Conservation (phyloP, 2,329 filamentous ascomycete genomes). For the Sphaerostilbella broomeana region DNA sequence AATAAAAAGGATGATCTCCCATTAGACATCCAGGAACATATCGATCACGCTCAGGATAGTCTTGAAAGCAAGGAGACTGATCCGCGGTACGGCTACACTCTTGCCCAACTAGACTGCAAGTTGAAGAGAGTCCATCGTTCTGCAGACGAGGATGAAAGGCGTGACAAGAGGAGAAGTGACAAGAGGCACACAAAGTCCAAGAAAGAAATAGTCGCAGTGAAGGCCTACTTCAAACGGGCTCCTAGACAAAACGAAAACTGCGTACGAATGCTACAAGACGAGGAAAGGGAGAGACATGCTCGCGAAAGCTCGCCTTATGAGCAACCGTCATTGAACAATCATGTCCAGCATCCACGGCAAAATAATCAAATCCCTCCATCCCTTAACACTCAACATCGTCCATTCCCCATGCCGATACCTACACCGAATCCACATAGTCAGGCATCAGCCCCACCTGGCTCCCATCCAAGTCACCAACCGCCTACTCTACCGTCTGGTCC, state of each 20-base stretch:
- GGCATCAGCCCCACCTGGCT: too few species aligned
- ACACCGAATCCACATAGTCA: background rate
- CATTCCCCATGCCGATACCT: background rate
- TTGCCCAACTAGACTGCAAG: slow-evolving; percentile 40
- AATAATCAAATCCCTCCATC: background rate
- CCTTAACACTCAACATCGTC: background rate
- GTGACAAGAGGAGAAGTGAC: slow-evolving; percentile 16
- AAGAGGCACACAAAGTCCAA: slow-evolving; percentile 21
- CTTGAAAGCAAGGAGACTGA: slow-evolving; percentile 32
- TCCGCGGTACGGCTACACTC: slow-evolving; percentile 31
- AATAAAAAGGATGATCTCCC: slow-evolving; percentile 35
- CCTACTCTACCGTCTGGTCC: background rate
- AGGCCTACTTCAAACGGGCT: slow-evolving; percentile 39
- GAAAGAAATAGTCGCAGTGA: slow-evolving; percentile 34
- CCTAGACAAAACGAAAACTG: slow-evolving; percentile 29
- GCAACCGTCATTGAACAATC: background rate
- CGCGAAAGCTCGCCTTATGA: background rate
- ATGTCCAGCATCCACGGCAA: background rate
- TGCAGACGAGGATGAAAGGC: slow-evolving; percentile 13
- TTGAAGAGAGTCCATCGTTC: slow-evolving; percentile 21
- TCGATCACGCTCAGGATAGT: slow-evolving; percentile 32
- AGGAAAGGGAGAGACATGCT: slow-evolving; percentile 9
- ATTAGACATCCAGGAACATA: slow-evolving; percentile 33
- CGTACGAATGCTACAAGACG: slow-evolving; percentile 22
- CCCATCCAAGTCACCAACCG: too few species aligned